phyloP scores from a whole-genome alignment of 495 filamentous ascomycete species.

The Tuber umbilicatum region DNA sequence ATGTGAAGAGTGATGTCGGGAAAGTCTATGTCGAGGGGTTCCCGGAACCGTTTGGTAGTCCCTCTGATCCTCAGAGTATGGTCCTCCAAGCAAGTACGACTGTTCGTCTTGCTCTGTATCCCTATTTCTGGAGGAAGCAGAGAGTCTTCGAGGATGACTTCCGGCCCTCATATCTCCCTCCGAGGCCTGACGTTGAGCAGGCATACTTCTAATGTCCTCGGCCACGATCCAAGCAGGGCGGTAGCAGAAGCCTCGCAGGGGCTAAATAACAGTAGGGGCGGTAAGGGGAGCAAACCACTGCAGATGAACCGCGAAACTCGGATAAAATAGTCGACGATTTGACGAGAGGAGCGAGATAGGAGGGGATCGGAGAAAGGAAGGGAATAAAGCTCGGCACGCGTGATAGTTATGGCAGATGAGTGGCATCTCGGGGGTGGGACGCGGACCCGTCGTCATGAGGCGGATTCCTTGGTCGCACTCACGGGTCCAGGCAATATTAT shows the following conservation, averaged over 20 bases:
- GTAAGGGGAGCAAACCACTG: not conserved
- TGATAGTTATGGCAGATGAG: slow-evolving; percentile 24
- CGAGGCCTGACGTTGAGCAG: slow-evolving; percentile 21
- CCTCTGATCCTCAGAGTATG: slow-evolving; percentile 20
- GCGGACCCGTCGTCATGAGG: slow-evolving; percentile 27
- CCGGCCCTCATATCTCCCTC: slow-evolving; percentile 25
- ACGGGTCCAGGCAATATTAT: not conserved
- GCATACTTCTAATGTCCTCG: not conserved
- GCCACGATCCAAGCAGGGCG: not conserved
- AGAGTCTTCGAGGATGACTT: slow-evolving; percentile 30
- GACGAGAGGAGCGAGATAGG: slow-evolving; percentile 19
- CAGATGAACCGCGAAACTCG: not conserved
- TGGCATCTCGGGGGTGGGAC: slow-evolving; percentile 21
- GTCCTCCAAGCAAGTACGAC: slow-evolving; percentile 31
- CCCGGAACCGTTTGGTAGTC: slow-evolving; percentile 36
- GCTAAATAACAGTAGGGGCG: not conserved
- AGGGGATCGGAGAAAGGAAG: slow-evolving; percentile 14
- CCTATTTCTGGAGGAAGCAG: slow-evolving; percentile 29
- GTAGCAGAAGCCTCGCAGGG: not conserved
- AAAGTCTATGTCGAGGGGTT: slow-evolving; percentile 38
- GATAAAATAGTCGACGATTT: not conserved
- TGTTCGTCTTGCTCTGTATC: slow-evolving; percentile 36
- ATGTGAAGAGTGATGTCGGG: slow-evolving; percentile 30
- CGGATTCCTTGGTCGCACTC: not conserved
- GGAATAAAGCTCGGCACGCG: slow-evolving; percentile 22